A percentile compares a stretch with the other conserved stretches of the same genome.
Evolutionary conservation across 2,329 filamentous ascomycete genomes (phyloP).

Genomic region (Phialophora expanda): DNA sequence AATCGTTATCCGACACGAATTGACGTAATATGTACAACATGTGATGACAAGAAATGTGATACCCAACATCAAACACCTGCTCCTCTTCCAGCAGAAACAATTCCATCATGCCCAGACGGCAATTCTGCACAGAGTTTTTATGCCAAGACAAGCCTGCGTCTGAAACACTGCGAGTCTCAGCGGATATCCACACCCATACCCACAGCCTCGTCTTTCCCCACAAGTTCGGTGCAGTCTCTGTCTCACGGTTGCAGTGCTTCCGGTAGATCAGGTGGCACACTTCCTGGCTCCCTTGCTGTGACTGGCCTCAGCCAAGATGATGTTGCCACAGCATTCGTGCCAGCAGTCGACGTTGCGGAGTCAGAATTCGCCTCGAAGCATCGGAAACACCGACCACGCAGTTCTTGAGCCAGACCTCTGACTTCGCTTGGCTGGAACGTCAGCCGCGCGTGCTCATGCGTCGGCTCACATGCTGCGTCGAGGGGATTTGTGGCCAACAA

Average conservation of each 20-base stretch:
- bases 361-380: conserved; percentile 16
- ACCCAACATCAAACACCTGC: conserved; percentile 12
- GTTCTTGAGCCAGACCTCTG: conserved; percentile 6
- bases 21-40: conserved; percentile 26
- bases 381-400: conserved; percentile 13
- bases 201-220: conserved; percentile 29
- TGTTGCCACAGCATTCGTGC: conserved; percentile 23
- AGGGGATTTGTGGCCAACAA: background rate
- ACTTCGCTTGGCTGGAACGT: background rate
- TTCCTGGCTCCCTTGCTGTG: conserved; percentile 2
- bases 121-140: background rate
- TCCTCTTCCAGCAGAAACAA: background rate
- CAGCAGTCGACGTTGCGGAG: conserved; percentile 15
- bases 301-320: conserved; percentile 13
- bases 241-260: conserved; percentile 29
- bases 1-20: background rate
- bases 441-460: conserved; percentile 3
- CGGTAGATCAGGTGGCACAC: conserved; percentile 16
- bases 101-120: background rate
- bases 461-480: background rate
- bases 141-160: conserved; percentile 19
- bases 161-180: conserved; percentile 28
- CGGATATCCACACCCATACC: conserved; percentile 1
- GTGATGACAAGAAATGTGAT: conserved; percentile 25
- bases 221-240: conserved; percentile 24